Base-by-base conservation (phyloP, 306 rosid species). In the Cucurbita pepo region DNA sequence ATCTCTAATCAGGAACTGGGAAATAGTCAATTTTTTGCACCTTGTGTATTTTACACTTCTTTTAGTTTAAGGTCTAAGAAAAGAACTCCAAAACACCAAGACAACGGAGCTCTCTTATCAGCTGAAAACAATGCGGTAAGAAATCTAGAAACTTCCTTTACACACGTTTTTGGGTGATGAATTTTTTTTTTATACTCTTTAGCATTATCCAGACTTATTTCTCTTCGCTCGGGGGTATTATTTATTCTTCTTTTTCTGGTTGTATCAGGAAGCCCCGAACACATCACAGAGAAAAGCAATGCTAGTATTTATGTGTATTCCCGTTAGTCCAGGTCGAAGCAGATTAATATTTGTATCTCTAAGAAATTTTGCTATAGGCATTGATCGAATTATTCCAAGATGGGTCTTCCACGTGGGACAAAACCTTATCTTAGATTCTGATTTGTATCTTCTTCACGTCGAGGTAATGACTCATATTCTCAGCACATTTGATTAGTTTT, bases 241-340 rank as follows among this genome's bases (percentile, higher is more conserved):
- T 47, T 67, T 21, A 4, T 22, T 2, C 7, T 22, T 45, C 10
- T 44, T 45, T 41, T 67, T 67, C 45, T 30, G 56, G 77, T 55
- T 69, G 76, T 13, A 77, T 79, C 90, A 88, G 96, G 82, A 84
- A 65, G 40, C 81, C 44, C 54, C 8, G 34, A 83, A 79, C 14
- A 34, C 25, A 19, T 44, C 77, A 6, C 25, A 43, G 76, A 80
- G 65, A 82, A 81, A 79, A 50, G 22, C 75, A 21, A 6, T 76
- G 67, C 75, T 89, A 60, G 71, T 89, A 79, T 94, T 94, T 79
- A 76, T 94, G 40, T 90, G 97, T 37, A 1, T 90, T 64, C 97
- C 97, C 1, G 95, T 94, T 56, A 89, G 98, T 84, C 98, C 96
- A 9, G 98, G 98, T 69, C 86, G 77, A 73, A 94, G 99, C 89